phyloP scores from a whole-genome alignment of 2,329 filamentous ascomycete species.

The Lachnellula arida region DNA sequence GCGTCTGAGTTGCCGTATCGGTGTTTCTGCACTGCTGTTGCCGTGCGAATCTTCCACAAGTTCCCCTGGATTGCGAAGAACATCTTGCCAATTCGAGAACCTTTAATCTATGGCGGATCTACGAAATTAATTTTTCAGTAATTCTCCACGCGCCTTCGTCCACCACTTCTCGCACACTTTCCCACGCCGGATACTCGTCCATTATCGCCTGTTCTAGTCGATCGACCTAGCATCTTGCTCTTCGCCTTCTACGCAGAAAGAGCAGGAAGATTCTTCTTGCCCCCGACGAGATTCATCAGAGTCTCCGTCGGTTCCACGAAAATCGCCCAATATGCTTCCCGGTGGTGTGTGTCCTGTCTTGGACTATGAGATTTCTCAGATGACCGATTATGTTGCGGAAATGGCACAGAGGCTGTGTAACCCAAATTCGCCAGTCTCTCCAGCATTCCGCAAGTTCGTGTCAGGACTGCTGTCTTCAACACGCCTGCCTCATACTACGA shows the following conservation, averaged over 20 bases:
- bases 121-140: slow-evolving; percentile 24
- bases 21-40: slow-evolving; percentile 21
- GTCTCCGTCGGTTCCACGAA: slow-evolving; percentile 25
- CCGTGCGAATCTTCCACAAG: slow-evolving; percentile 8
- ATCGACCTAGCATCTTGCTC: slow-evolving; percentile 13
- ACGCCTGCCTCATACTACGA: slow-evolving; percentile 65
- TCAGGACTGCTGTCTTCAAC: slow-evolving; percentile 68
- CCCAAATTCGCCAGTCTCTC: slow-evolving; percentile 52
- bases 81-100: slow-evolving; percentile 7
- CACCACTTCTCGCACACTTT: slow-evolving; percentile 8
- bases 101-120: slow-evolving; percentile 26
- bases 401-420: slow-evolving; percentile 65
- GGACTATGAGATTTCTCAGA: slow-evolving; percentile 74
- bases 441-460: slow-evolving; percentile 70
- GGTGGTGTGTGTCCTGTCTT: slow-evolving; percentile 69
- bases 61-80: slow-evolving; percentile 4
- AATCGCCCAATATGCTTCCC: slow-evolving; percentile 29
- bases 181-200: slow-evolving; percentile 10
- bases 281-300: slow-evolving; percentile 28
- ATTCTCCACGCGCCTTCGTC: slow-evolving; percentile 19
- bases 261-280: slow-evolving; percentile 27
- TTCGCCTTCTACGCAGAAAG: slow-evolving; percentile 2
- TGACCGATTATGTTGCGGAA: slow-evolving; percentile 72
- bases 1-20: slow-evolving; percentile 19
- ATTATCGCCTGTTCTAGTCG: slow-evolving; percentile 11